A percentile compares a stretch with the other conserved stretches of the same genome.
These are phyloP conservation scores for Monoraphidium neglectum DNA, from an alignment of 139 green algal species.

Conservation along the genomic window DNA sequence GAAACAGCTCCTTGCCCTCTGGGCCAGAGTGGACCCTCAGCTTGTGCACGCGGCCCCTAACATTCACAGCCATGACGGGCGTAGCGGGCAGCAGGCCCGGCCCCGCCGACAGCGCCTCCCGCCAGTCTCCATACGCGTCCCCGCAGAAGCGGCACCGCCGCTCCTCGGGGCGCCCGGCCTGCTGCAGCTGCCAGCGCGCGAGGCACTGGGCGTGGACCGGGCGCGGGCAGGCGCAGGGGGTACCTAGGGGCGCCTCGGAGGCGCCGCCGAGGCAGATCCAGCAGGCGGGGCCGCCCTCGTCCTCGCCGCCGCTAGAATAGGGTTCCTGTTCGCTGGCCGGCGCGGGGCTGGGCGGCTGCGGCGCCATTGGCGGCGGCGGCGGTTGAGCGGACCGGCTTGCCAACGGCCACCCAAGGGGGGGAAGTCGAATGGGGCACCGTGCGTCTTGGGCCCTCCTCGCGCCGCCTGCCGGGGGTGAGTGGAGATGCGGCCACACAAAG, in stretches of 20 bases:
- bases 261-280: conserved; percentile 45
- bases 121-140: conserved; percentile 16
- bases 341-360: no score
- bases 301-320: no score
- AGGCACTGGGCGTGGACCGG: conserved; percentile 43
- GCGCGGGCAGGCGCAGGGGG: conserved; percentile 45
- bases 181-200: conserved; percentile 49
- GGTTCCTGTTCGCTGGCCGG: no score
- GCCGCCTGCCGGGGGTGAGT: no score
- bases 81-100: conserved; percentile 3
- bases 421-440: no score
- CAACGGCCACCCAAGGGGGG: no score
- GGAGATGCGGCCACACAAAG: no score
- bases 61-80: conserved; percentile 23
- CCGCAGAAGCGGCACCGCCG: conserved; percentile 21
- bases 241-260: conserved; percentile 11
- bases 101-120: not conserved
- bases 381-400: no score
- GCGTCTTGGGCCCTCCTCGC: no score
- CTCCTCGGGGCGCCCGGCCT: conserved; percentile 35
- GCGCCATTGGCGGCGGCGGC: no score
- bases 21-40: no score
- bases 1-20: no score
- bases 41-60: conserved; percentile 12
- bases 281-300: conserved; percentile 5